Base-by-base conservation (phyloP, 148 eudicot genomes). In the Heliosperma pusillum region DNA sequence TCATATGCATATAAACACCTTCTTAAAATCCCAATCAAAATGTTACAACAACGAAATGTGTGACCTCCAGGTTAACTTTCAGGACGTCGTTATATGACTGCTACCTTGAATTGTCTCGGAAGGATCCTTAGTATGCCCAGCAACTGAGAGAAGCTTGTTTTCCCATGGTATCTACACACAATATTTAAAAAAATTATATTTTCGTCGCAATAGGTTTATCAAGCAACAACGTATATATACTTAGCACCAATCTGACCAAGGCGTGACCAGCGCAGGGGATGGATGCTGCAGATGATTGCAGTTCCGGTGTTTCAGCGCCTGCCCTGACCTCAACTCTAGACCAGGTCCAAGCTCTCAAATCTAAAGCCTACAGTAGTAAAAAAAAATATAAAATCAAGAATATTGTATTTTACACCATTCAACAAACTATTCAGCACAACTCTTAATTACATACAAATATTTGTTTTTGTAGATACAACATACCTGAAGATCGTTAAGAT, bases 401-500 rank as follows among this genome's bases (percentile, higher is more conserved):
- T 24, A 50, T 25, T 50, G 33, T 47, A 19, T 21, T 15, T 25
- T 24, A 24, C 20, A 57, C 16, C 70, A 30, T 42, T 24, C 62
- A 10, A 11, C 4, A 52, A 61, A 70, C 30, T 26, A 36, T 56
- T 47, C 29, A 20, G 10, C 66, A 58, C 4, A 55, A 58, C 16
- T 58, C 27, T 36, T 36, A 67, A 73, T 21, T 24, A 26, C 36
- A 52, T 50, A 50, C 59, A 4, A 8, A 56, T 68, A 67, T 44
- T 36, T 22, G 20, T 63, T 47, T 63, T 47, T 13, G 42, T 44
- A 40, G 62, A 22, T 63, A 20, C 7, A 45, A 59, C 12, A 76
- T 78, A 95, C 99, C 97, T 95, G 99, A 76, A 95, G 96, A 87
- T 95, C 99, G 79, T 75, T 92, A 71, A 95, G 91, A 87, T 95